A percentile compares a stretch with the other conserved stretches of the same genome.
Evolutionary conservation across 1,139 yeast species (phyloP).

Genomic region (Lodderomyces margitis): DNA sequence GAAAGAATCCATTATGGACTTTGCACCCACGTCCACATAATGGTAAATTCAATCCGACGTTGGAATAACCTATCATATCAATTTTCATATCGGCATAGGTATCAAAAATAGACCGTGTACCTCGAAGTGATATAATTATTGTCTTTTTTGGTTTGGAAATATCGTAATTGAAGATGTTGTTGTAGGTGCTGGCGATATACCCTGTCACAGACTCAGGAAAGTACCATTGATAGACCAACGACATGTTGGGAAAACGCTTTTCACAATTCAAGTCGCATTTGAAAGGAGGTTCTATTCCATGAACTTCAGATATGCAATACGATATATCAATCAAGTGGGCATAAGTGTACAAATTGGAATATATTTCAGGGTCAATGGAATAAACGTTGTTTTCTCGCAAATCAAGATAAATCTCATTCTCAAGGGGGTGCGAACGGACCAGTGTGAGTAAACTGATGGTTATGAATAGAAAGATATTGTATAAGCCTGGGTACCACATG

Average conservation of each 20-base stretch:
- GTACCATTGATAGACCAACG: slow-evolving; percentile 47
- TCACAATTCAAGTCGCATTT: slow-evolving; percentile 45
- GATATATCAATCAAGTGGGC: slow-evolving; percentile 51
- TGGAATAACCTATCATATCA: slow-evolving; percentile 35
- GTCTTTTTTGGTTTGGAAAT: slow-evolving; percentile 23
- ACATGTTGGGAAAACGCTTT: slow-evolving; percentile 37
- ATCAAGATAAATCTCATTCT: background rate
- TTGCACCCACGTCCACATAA: slow-evolving; percentile 38
- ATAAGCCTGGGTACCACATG: background rate
- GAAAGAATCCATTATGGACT: slow-evolving; percentile 49
- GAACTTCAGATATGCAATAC: slow-evolving; percentile 43
- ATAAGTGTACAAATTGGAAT: slow-evolving; percentile 33
- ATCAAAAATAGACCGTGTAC: slow-evolving; percentile 49
- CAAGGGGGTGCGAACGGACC: background rate
- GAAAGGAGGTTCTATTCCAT: slow-evolving; percentile 40
- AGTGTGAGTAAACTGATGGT: background rate
- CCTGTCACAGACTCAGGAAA: slow-evolving; percentile 41
- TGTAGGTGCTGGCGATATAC: slow-evolving; percentile 35
- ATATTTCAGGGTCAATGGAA: slow-evolving; percentile 22
- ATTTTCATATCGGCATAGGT: slow-evolving; percentile 44
- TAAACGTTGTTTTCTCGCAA: background rate
- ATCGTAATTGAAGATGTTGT: slow-evolving; percentile 25
- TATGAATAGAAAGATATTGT: background rate
- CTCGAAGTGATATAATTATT: slow-evolving; percentile 43
- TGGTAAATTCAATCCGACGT: slow-evolving; percentile 23